These are phyloP conservation scores for Cyberlindnera subsufficiens DNA, from an alignment of 805 yeast genomes.

Conservation along the genomic window DNA sequence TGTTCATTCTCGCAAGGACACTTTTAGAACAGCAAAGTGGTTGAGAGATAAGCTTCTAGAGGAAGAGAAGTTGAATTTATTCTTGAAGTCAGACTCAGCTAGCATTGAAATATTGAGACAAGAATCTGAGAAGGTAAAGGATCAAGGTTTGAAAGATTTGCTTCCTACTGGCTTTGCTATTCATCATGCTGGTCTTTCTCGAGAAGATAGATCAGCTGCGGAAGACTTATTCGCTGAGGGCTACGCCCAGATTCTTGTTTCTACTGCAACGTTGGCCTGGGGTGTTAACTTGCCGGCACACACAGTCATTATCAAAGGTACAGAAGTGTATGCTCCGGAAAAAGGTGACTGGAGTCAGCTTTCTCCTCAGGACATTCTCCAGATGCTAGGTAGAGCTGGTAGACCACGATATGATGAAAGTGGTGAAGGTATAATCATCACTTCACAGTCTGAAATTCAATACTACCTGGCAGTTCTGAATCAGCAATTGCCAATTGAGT, in stretches of 20 bases:
- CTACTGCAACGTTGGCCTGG: conserved; percentile 95
- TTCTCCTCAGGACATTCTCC: conserved; percentile 92
- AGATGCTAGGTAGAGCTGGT: conserved; percentile 98
- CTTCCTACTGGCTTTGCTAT: conserved; percentile 74
- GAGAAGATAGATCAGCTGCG: conserved; percentile 65
- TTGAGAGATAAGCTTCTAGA: conserved; percentile 56
- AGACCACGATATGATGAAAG: conserved; percentile 88
- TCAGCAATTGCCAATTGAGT: conserved; percentile 89
- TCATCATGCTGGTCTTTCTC: conserved; percentile 86
- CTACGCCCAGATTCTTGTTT: conserved; percentile 72
- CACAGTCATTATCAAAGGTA: conserved; percentile 88
- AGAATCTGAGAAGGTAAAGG: conserved; percentile 54
- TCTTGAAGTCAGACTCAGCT: conserved; percentile 41
- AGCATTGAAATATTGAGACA: conserved; percentile 54
- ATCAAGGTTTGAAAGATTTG: conserved; percentile 50
- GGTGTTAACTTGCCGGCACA: conserved; percentile 96
- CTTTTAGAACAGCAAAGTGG: conserved; percentile 76
- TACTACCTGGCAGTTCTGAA: conserved; percentile 87
- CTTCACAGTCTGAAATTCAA: conserved; percentile 78
- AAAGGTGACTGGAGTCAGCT: conserved; percentile 83
- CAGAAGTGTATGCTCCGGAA: conserved; percentile 90
- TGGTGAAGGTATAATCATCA: conserved; percentile 93
- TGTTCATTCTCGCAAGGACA: conserved; percentile 92
- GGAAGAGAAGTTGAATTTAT: conserved; percentile 40
- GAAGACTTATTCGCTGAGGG: conserved; percentile 91